Evolutionary conservation across 345 rosid species (phyloP), one percentile per base, ranked within the genome.

Genomic region (Streptanthus diversifolius): DNA sequence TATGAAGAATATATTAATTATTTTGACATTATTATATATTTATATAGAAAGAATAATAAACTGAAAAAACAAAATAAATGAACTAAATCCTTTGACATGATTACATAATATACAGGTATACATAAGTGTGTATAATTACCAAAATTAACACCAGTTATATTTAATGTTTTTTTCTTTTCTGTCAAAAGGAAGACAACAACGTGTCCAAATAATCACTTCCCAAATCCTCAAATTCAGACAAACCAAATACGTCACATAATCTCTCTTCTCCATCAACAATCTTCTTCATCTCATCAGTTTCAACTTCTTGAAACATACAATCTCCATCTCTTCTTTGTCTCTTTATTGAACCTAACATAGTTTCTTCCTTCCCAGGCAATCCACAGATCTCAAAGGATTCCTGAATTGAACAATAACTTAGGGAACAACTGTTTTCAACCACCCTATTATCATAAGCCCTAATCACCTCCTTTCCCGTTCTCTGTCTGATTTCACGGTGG

Each of bases 131-230:
- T 17, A 18, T 44, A 17, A 18, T 17, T 35, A 27, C 55, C 21
- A 25, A 24, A 48, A 37, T 14, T 27, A 32, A 22, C 19, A 44
- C 2, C 13, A 1, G 32, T 55, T 27, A 21, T 48, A 4, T 37
- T 24, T 22, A 35, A 21, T 68, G 14, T 25, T 37, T 33, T 49
- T 10, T 33, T 8, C 36, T 41, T 37, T 67, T 15, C 41, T 15
- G 56, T 83, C 78, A 92, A 5, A 79, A 82, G n/a, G 87, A 85
- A 39, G 90, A 78, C 43, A 88, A 70, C 70, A 90, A 73, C 61
- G 72, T 85, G 14, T 90, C 90, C 80, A 90, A 71, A 71, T 77
- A 90, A 67, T 88, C 96, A 80, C 79, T 83, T 12, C 96, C 98
- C 63, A 92, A 40, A 45, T 90, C 93, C 80, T 85, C 81, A 64